phyloP scores from a whole-genome alignment of 192 early-diverging fungal genomes.

The Backusella morwellensis region DNA sequence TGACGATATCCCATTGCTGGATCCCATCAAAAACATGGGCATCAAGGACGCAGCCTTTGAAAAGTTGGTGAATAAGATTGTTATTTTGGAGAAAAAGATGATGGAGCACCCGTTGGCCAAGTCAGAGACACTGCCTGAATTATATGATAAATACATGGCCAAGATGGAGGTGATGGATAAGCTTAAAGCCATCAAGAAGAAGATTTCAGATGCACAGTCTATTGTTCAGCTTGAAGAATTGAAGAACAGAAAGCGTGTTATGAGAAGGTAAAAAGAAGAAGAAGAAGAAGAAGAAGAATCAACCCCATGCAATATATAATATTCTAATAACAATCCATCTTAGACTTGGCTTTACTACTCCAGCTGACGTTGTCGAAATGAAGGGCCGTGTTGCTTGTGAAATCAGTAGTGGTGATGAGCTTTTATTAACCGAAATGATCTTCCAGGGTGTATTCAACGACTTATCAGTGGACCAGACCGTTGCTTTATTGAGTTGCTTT shows the following conservation, averaged over 20 bases:
- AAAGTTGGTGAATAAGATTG: slow-evolving; percentile 71
- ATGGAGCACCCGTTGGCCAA: slow-evolving; percentile 58
- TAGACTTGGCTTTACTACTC: slow-evolving; percentile 79
- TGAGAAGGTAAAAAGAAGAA: slow-evolving; percentile 56
- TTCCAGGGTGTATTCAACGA: slow-evolving; percentile 97
- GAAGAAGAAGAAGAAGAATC: background rate
- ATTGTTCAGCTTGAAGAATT: slow-evolving; percentile 93
- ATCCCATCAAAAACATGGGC: slow-evolving; percentile 87
- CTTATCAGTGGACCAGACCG: slow-evolving; percentile 80
- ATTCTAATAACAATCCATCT: no score
- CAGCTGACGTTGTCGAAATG: slow-evolving; percentile 87
- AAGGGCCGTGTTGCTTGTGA: slow-evolving; percentile 99
- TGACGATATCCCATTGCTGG: slow-evolving; percentile 78
- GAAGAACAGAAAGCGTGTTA: slow-evolving; percentile 84
- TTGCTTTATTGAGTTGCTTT: slow-evolving; percentile 89
- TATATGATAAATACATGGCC: slow-evolving; percentile 61
- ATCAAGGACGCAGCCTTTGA: slow-evolving; percentile 79
- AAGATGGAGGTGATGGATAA: slow-evolving; percentile 61
- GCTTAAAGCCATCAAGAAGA: slow-evolving; percentile 68
- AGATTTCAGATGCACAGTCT: slow-evolving; percentile 73
- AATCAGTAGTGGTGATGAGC: slow-evolving; percentile 91
- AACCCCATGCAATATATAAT: no score
- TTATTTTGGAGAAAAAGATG: slow-evolving; percentile 68
- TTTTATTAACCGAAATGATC: slow-evolving; percentile 95
- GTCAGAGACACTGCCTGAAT: slow-evolving; percentile 47